phyloP scores from a whole-genome alignment of 2,329 filamentous ascomycete species.

The Aureobasidium namibiae region DNA sequence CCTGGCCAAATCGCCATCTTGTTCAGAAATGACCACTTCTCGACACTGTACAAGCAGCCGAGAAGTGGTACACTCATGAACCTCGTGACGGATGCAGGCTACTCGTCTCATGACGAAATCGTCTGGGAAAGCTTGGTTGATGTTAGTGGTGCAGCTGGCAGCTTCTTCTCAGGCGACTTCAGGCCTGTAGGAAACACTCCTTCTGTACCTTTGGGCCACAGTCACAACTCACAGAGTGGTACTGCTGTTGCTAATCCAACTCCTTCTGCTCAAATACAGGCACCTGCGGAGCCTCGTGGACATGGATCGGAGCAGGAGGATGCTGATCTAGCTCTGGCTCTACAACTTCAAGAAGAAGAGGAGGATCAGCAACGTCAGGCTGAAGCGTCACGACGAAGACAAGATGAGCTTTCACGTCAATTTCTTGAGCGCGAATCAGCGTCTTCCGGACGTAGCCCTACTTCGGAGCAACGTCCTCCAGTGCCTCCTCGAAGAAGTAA shows the following conservation, averaged over 20 bases:
- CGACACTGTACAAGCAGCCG: constrained; percentile 84
- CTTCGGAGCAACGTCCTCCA: constrained; percentile 19
- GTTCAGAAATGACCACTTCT: constrained; percentile 96
- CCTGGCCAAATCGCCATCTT: constrained; percentile 81
- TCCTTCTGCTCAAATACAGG: background rate
- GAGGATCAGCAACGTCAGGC: constrained; percentile 63
- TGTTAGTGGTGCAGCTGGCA: constrained; percentile 71
- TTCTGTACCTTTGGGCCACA: constrained; percentile 28
- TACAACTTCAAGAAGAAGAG: constrained; percentile 93
- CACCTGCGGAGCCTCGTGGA: constrained; percentile 9
- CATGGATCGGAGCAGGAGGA: constrained; percentile 67
- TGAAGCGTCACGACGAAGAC: constrained; percentile 33
- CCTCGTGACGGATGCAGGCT: constrained; percentile 88
- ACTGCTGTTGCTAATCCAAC: background rate
- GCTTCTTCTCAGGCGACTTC: constrained; percentile 88
- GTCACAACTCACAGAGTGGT: constrained; percentile 13
- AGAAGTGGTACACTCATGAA: constrained; percentile 66
- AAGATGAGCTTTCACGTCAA: constrained; percentile 57
- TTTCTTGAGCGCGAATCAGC: constrained; percentile 50
- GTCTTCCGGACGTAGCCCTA: background rate
- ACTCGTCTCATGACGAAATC: constrained; percentile 77
- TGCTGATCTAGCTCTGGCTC: constrained; percentile 71
- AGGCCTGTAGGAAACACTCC: constrained; percentile 61
- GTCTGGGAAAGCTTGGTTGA: constrained; percentile 94
- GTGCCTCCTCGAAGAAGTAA: constrained; percentile 23